Evolutionary conservation across 441 rosid genomes (phyloP), one percentile per base, ranked within the genome.

Genomic region (Macaranga tanarius): DNA sequence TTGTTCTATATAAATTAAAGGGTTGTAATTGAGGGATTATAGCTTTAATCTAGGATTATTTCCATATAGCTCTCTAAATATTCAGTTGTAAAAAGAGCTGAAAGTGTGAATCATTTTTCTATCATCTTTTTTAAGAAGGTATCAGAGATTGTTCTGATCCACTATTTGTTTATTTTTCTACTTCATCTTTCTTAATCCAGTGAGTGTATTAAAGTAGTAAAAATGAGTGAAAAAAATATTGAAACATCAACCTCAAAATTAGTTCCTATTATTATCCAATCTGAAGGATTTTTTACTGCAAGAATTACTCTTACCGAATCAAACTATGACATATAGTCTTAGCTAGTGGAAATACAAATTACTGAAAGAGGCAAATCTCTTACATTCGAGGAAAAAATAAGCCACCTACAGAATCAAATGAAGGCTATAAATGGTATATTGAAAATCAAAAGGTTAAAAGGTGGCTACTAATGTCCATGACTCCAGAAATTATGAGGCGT

Each of bases 391-490:
- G 69, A 19, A 68, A 17, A 11, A 7, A n/a, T 16, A 6, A 9
- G n/a, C n/a, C 9, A 3, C 4, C 62, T 22, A 60, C 56, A 38
- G 2, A 12, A 17, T 0, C 0, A 0, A 42, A 76, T 10, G 11
- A 48, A 0, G 50, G 58, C 25, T 76, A 66, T 38, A 71, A 76
- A 17, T 65, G 72, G 68, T 59, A 66, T 58, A 45, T 56, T 0
- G 48, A 76, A 12, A 76, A 65, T n/a, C 55, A 57, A 10, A 45
- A 65, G 22, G 65, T 73, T 0, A 71, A 70, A 34, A 10, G 56
- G 9, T 59, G 68, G 64, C 7, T 72, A 10, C 19, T 77, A n/a
- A 72, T 72, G 72, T 72, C 80, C 12, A 72, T 72, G 68, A 4
- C 42, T 1, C 64, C 17, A 6, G 9, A 57, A 3, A 65, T 70